Evolutionary conservation across 345 rosid species (phyloP), one percentile per base, ranked within the genome.

Genomic region (Litchi chinensis): DNA sequence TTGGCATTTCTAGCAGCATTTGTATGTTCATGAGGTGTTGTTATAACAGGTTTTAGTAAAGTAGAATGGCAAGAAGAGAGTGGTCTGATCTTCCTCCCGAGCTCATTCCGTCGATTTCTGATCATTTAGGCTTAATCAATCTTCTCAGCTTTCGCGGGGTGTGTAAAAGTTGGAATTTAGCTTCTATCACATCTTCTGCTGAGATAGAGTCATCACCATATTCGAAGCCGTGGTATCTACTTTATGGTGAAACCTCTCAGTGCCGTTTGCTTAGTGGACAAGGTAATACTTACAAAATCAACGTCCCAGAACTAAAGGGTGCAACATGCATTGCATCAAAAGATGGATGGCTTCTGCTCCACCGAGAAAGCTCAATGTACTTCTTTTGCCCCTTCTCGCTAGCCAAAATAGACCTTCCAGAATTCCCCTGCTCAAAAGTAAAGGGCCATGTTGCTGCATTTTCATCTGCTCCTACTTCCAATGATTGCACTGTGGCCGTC

Each of bases 331-430:
- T 84, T 15, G 84, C 81, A n/a, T 84, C 87, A 50, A 73, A 50
- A 19, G 48, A 69, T 0, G 83, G 87, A 0, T 79, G 87, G 85
- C 81, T 84, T 44, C 83, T 84, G 41, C 13, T 81, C 0, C 10
- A 28, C 57, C 7, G 18, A 2, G 65, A 75, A 76, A 76, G 28
- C 50, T 57, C 71, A 5, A 7, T 81, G 40, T 84, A 43, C 77
- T 79, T 84, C 83, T 84, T 84, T 57, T 84, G 81, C 76, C 87
- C 84, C 21, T 81, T 81, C 32, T 84, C 85, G 0, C 68, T 77
- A 13, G 75, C 83, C 0, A 79, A 15, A 76, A 79, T 84, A 0
- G 76, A 76, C 26, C 82, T 84, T 73, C 87, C 87, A 0, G 28
- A 64, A 10, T 46, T 81, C 12, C 74, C 78, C 11, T 15, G n/a